Percentiles rank a stretch among this genome's conserved stretches.
Evolutionary conservation across 1,284 basidiomycete species (phyloP).

Genomic region (Ustilago vetiveriae): DNA sequence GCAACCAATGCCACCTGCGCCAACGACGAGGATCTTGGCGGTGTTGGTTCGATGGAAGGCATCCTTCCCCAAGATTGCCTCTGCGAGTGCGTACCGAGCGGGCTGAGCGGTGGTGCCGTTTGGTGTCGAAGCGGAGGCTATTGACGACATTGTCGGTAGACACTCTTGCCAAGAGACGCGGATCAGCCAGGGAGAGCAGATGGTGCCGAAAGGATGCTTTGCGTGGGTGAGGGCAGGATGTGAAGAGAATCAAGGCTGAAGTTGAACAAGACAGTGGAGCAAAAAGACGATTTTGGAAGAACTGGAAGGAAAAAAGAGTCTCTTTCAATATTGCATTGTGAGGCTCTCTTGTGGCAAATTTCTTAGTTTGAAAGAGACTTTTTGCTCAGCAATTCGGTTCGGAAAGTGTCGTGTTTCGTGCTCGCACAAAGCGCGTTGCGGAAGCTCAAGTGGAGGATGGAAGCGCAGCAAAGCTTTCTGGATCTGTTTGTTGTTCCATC

Average conservation of each 20-base stretch:
- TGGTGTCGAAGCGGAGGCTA: slow-evolving; percentile 19
- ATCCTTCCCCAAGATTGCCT: slow-evolving; percentile 29
- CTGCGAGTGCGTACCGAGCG: slow-evolving; percentile 34
- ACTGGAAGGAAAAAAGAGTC: neutral
- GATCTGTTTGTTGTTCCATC: neutral
- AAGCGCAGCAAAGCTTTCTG: slow-evolving; percentile 1
- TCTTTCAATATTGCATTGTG: slow-evolving; percentile 3
- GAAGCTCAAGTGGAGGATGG: slow-evolving; percentile 7
- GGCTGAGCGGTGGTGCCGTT: slow-evolving; percentile 15
- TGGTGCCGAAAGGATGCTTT: neutral
- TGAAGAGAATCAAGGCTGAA: too few species aligned
- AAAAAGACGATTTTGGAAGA: slow-evolving; percentile 1
- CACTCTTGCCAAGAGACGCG: neutral
- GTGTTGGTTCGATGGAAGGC: slow-evolving; percentile 30
- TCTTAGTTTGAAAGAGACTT: slow-evolving; percentile 4
- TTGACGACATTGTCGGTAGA: slow-evolving; percentile 2
- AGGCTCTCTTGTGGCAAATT: neutral
- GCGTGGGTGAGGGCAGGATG: neutral
- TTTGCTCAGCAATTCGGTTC: slow-evolving; percentile 1
- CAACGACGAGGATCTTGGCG: slow-evolving; percentile 79
- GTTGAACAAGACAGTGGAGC: too few species aligned
- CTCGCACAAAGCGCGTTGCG: neutral
- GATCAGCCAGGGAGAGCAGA: neutral
- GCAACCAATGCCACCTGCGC: slow-evolving; percentile 96
- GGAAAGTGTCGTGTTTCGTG: neutral